phyloP scores from a whole-genome alignment of 164 flowering plant genomes.

The Protea cynaroides region DNA sequence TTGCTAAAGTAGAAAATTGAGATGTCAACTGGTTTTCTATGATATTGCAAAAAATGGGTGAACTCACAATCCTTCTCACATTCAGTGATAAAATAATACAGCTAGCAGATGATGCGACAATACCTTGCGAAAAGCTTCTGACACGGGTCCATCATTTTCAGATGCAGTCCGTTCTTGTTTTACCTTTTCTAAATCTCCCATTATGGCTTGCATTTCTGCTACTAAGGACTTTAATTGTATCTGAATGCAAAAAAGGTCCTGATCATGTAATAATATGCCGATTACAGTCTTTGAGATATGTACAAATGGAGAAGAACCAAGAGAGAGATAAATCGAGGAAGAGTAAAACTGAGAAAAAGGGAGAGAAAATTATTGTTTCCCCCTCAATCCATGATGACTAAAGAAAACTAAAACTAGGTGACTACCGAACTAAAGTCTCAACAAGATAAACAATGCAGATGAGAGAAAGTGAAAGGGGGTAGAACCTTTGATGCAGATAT shows the following conservation, averaged over 20 bases:
- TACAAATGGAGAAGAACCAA: no score
- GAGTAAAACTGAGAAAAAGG: no score
- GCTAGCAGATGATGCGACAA: not conserved
- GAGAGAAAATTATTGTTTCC: no score
- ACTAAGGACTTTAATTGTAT: slow-evolving; percentile 96
- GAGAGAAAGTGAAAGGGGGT: slow-evolving; percentile 7
- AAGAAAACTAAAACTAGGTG: no score
- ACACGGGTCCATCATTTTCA: slow-evolving; percentile 91
- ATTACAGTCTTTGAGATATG: not conserved
- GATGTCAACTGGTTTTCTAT: not conserved
- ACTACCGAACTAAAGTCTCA: no score
- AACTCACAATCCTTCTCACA: not conserved
- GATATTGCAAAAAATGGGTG: not conserved
- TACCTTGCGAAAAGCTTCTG: slow-evolving; percentile 88
- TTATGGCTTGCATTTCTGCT: slow-evolving; percentile 98
- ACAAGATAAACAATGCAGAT: not conserved
- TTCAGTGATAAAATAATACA: no score
- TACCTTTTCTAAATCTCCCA: slow-evolving; percentile 92
- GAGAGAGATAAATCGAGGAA: no score
- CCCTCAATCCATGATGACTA: no score
- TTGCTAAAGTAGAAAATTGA: slow-evolving; percentile 1
- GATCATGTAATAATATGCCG: slow-evolving; percentile 6
- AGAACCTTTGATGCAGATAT: slow-evolving; percentile 74
- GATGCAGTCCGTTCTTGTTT: slow-evolving; percentile 81
- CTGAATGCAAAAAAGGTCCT: slow-evolving; percentile 32